Evolutionary conservation across 2,329 filamentous ascomycete genomes (phyloP).

Genomic region (Zymoseptoria brevis): DNA sequence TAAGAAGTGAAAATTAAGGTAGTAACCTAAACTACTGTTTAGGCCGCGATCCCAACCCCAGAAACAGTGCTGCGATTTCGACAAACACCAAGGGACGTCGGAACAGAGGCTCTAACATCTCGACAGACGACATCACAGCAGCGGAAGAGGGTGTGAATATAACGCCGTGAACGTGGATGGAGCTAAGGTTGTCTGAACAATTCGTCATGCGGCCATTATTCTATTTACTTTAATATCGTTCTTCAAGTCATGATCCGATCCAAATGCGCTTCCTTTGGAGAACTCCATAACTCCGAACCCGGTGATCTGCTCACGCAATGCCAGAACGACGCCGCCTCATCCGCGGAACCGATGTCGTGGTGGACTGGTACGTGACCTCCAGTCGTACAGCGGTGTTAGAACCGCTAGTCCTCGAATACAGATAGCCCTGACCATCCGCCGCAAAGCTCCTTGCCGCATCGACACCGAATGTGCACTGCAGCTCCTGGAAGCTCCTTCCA

Average conservation of each 20-base stretch:
- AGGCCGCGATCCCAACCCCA: too few relatives aligned
- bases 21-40: too few relatives aligned
- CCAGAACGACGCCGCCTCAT: not conserved
- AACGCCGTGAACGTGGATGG: too few relatives aligned
- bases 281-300: not conserved
- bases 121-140: too few relatives aligned
- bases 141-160: too few relatives aligned
- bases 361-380: not conserved
- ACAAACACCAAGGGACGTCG: too few relatives aligned
- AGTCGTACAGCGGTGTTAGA: not conserved
- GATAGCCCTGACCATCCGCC: not conserved
- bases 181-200: too few relatives aligned
- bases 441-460: not conserved
- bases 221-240: not conserved
- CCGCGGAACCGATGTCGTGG: not conserved
- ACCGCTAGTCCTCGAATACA: not conserved
- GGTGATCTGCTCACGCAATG: not conserved
- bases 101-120: too few relatives aligned
- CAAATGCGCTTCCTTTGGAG: not conserved
- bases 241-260: not conserved
- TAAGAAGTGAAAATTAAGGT: too few relatives aligned
- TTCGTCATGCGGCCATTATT: too few relatives aligned
- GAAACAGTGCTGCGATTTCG: too few relatives aligned
- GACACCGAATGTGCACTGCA: not conserved
- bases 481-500: not conserved